Percentiles rank a stretch among this genome's conserved stretches.
These are phyloP conservation scores for Blastomyces emzantsi DNA, from an alignment of 2,329 filamentous ascomycete genomes.

Conservation along the genomic window DNA sequence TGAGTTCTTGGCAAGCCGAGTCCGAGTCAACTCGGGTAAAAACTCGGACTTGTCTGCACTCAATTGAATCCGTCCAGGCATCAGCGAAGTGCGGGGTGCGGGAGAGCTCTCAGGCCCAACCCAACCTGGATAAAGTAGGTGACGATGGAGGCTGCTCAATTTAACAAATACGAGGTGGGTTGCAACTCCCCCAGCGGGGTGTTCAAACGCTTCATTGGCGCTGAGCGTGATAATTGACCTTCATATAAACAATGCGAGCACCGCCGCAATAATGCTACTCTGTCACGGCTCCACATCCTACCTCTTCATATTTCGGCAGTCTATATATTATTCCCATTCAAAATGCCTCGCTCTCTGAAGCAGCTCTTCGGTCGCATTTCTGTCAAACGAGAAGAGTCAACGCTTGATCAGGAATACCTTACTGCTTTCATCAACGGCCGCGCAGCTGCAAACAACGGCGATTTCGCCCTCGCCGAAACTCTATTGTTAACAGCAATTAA, in stretches of 20 bases:
- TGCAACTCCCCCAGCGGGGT: too few relatives aligned
- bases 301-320: background rate
- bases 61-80: too few relatives aligned
- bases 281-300: background rate
- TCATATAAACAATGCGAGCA: background rate
- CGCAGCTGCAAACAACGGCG: background rate
- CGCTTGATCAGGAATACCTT: background rate
- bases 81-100: too few relatives aligned
- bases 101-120: too few relatives aligned
- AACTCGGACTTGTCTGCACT: too few relatives aligned
- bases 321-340: background rate
- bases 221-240: too few relatives aligned
- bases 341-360: background rate
- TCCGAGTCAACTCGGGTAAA: too few relatives aligned
- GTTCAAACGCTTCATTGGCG: too few relatives aligned
- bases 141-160: too few relatives aligned
- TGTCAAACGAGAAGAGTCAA: background rate
- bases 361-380: background rate
- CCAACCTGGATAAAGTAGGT: too few relatives aligned
- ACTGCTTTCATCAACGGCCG: background rate
- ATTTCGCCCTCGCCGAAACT: background rate
- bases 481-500: background rate
- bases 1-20: too few relatives aligned
- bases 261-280: background rate
- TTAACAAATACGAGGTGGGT: too few relatives aligned